Conservation (phyloP, 2,329 filamentous ascomycete species). For the Alternaria sp. region DNA sequence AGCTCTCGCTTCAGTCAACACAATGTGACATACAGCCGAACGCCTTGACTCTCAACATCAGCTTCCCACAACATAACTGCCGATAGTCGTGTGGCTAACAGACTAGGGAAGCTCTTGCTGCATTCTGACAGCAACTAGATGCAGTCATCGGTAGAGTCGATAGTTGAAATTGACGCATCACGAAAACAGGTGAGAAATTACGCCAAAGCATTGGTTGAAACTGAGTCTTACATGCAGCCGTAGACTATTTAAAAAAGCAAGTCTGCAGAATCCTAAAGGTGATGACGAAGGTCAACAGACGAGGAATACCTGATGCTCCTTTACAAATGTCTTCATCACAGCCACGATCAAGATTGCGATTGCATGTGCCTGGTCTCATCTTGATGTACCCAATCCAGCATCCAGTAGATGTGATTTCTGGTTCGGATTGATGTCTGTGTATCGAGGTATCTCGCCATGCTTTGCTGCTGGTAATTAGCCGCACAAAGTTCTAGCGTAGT, state of each 20-base stretch:
- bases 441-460: background rate
- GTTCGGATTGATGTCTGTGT: background rate
- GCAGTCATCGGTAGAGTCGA: background rate
- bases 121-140: background rate
- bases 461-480: constrained; percentile 61
- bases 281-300: background rate
- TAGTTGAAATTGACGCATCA: background rate
- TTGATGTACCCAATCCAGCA: background rate
- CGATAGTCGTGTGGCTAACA: background rate
- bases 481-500: constrained; percentile 66
- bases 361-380: background rate
- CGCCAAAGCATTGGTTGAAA: background rate
- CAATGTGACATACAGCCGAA: constrained; percentile 1
- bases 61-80: background rate
- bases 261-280: background rate
- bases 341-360: background rate
- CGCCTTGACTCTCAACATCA: background rate
- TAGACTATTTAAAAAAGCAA: background rate
- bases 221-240: background rate
- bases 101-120: background rate
- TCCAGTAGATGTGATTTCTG: background rate
- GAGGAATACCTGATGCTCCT: background rate
- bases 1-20: background rate
- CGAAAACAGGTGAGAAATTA: constrained; percentile 2
- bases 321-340: too few relatives aligned